Conservation (phyloP, 78 protist species). For the Cavenderia fasciculata region DNA sequence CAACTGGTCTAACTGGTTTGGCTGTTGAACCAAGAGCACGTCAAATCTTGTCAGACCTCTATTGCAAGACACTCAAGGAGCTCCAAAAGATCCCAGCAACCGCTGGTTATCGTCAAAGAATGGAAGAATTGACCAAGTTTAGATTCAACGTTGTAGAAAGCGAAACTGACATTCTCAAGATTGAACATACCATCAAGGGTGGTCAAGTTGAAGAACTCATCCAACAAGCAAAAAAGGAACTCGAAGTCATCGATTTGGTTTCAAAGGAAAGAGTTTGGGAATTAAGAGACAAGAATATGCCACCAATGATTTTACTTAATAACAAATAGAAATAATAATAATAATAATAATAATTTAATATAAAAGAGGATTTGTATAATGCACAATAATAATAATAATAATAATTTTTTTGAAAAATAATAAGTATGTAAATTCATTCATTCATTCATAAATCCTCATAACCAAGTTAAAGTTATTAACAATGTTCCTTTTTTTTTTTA, state of each 20-base stretch:
- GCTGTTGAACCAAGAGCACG: constrained; percentile 66
- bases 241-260: constrained; percentile 40
- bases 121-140: constrained; percentile 12
- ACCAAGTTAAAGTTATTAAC: too few relatives aligned
- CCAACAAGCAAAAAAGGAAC: constrained; percentile 23
- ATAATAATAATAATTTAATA: neutral
- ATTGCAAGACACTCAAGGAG: constrained; percentile 26
- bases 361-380: too few relatives aligned
- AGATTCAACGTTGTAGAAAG: constrained; percentile 28
- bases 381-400: too few relatives aligned
- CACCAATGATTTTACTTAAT: constrained; percentile 16
- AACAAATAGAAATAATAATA: neutral
- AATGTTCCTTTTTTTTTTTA: too few relatives aligned
- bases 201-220: constrained; percentile 73
- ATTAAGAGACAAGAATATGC: constrained; percentile 44
- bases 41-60: constrained; percentile 45
- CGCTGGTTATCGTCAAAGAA: constrained; percentile 12
- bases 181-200: constrained; percentile 52
- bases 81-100: constrained; percentile 11
- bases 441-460: too few relatives aligned
- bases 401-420: too few relatives aligned
- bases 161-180: constrained; percentile 52
- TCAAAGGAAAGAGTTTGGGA: constrained; percentile 30
- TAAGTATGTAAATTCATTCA: too few relatives aligned
- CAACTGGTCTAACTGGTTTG: constrained; percentile 69